Conservation (phyloP, 2,329 filamentous ascomycete genomes). For the Fusarium veterinarium region DNA sequence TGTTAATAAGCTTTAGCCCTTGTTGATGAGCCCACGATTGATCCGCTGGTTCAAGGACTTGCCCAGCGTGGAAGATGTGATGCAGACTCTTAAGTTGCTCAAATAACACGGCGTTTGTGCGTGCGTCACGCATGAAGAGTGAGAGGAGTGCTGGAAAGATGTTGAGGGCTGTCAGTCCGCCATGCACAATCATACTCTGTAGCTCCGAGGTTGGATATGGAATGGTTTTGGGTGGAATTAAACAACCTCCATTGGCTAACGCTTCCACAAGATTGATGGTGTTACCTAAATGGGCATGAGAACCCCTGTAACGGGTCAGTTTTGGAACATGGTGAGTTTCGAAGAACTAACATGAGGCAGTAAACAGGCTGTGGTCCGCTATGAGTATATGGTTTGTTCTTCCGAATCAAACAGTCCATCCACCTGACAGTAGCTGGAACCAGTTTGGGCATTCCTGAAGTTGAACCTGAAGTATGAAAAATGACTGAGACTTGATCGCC, state of each 20-base stretch:
- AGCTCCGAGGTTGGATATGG: neutral
- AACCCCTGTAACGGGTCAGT: neutral
- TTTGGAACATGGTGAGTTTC: fast-evolving
- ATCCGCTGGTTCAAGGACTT: neutral
- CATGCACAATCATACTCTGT: slow-evolving; percentile 3
- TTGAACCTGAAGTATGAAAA: slow-evolving; percentile 11
- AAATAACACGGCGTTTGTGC: fast-evolving
- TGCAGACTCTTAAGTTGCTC: neutral
- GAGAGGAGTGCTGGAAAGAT: neutral
- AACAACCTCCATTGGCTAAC: neutral
- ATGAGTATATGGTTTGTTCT: neutral
- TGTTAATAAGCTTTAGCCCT: neutral
- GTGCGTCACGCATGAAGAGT: neutral
- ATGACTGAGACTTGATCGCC: neutral
- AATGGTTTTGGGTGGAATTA: neutral
- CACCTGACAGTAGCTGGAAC: slow-evolving; percentile 7
- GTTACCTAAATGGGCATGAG: slow-evolving; percentile 9
- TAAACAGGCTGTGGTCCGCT: neutral
- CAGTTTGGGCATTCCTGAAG: slow-evolving; percentile 5
- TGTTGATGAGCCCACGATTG: neutral
- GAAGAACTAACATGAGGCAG: neutral
- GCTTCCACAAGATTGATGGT: neutral
- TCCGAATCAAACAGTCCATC: slow-evolving; percentile 16
- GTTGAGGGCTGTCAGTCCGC: neutral
- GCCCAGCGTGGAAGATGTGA: slow-evolving; percentile 2